These are phyloP conservation scores for Peribolospora baueri DNA, from an alignment of 768 basidiomycete species.

Conservation along the genomic window DNA sequence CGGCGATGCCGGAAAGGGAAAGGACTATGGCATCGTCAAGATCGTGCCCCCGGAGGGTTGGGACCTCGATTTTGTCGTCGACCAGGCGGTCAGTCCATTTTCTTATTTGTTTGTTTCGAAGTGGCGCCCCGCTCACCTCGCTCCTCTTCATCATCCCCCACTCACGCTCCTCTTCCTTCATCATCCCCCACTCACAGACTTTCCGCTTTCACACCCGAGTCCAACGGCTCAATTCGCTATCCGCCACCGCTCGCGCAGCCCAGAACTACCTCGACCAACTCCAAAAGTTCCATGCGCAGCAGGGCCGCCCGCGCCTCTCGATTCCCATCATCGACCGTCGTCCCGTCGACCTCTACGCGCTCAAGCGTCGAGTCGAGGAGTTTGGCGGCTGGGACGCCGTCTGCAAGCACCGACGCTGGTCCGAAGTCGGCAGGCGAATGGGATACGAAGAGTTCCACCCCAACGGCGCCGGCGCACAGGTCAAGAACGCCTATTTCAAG, in stretches of 20 bases:
- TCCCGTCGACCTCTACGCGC: constrained; percentile 72
- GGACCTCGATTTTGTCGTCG: constrained; percentile 87
- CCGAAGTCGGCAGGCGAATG: constrained; percentile 51
- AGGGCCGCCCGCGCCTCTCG: constrained; percentile 61
- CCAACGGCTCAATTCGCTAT: constrained; percentile 84
- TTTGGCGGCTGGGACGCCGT: constrained; percentile 71
- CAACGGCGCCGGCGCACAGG: constrained; percentile 40
- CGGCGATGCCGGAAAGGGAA: constrained; percentile 42
- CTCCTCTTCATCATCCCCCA: neutral
- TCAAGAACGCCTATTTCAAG: constrained; percentile 68
- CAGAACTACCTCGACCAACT: constrained; percentile 92
- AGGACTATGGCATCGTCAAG: constrained; percentile 75
- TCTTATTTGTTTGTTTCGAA: neutral
- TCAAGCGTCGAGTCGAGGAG: constrained; percentile 74
- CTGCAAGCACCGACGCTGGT: constrained; percentile 63
- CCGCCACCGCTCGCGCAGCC: constrained; percentile 87
- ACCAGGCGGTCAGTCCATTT: constrained; percentile 50
- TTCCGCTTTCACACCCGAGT: constrained; percentile 92
- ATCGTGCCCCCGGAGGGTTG: constrained; percentile 77
- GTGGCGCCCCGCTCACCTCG: neutral
- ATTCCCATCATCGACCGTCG: constrained; percentile 85
- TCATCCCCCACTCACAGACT: constrained; percentile 24
- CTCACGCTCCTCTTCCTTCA: neutral
- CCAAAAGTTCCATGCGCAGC: constrained; percentile 87
- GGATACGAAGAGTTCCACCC: constrained; percentile 64